Percentiles rank a stretch among this genome's conserved stretches.
These are phyloP conservation scores for Agrocybe praecox DNA, from an alignment of 768 basidiomycete species.

Conservation along the genomic window DNA sequence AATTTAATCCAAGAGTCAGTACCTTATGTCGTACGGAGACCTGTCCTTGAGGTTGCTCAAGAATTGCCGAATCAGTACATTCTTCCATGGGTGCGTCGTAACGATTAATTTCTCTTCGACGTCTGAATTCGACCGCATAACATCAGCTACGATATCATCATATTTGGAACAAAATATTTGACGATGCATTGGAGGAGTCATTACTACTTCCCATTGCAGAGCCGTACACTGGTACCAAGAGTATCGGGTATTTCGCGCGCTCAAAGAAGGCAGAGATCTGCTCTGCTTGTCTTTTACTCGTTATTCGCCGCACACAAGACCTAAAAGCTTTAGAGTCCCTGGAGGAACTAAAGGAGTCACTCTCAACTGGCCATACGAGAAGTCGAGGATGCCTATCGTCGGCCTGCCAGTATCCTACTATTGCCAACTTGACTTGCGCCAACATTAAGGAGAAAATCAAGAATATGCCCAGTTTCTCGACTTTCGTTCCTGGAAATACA, in stretches of 20 bases:
- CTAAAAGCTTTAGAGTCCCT: conserved; percentile 3
- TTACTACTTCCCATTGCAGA: conserved; percentile 1
- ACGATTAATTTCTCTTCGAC: background rate
- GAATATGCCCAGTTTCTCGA: conserved; percentile 1
- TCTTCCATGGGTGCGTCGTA: conserved; percentile 17
- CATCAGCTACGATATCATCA: conserved; percentile 12
- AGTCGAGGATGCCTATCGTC: conserved; percentile 10
- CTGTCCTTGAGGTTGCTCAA: conserved; percentile 9
- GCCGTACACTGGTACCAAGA: conserved; percentile 1
- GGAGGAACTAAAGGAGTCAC: conserved; percentile 8
- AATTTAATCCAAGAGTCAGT: conserved; percentile 21
- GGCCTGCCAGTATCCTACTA: conserved; percentile 10
- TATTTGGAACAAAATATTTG: conserved; percentile 12
- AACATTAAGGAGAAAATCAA: conserved; percentile 13
- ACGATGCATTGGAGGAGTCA: conserved; percentile 2
- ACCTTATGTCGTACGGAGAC: conserved; percentile 15
- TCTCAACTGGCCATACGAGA: conserved; percentile 1
- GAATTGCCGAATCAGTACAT: conserved; percentile 13
- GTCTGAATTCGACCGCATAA: background rate
- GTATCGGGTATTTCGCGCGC: conserved; percentile 4
- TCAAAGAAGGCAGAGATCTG: conserved; percentile 11
- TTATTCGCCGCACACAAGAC: conserved; percentile 9
- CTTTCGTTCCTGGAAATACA: too few relatives aligned
- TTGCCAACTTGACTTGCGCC: background rate
- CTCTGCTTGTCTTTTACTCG: conserved; percentile 9